Base-by-base conservation (phyloP, 1,139 yeast species). In the Sugiyamaella grinbergsii region DNA sequence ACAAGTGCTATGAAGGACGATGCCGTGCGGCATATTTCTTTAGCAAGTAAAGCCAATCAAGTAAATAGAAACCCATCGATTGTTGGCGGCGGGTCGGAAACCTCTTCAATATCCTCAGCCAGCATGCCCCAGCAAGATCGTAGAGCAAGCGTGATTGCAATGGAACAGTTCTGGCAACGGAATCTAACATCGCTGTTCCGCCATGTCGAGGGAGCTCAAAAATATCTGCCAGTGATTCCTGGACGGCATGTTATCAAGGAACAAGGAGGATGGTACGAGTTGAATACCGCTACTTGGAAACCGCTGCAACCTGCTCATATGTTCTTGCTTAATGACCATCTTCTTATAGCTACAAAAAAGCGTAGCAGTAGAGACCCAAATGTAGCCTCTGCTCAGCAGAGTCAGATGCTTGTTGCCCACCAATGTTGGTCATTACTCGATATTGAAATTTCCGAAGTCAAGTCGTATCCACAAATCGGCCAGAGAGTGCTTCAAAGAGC, bases 201-300 rank as follows among this genome's bases (percentile, higher is more conserved):
- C 59, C 88, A 85, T 56, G 95, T 91, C 8, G 97, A 91, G 58
- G 95, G 96, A 5, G 91, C 96, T 0, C 91, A 89, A 57, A 88
- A 87, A 63, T 81, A 79, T 58, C 74, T 91, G 44, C 87, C 90
- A 22, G 81, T 89, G 1, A 69, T 79, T 5, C 88, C 94, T 0
- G 95, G 94, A 2, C 77, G 97, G 49, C 96, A 90, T 65, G 80
- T 91, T 2, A 72, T 89, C 24, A 79, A 83, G 7, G 94, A 89
- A 61, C 83, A 90, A 67, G 84, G 85, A 1, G 79, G 93, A 47
- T 91, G 97, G 97, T 80, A 78, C 55, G 96, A 91, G 67, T 73
- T 91, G 53, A 90, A 90, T 62, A 81, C 86, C 1, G 93, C 95
- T 0, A 90, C 96, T 16, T 83, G 91, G 82, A 86, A 88, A 64